Evolutionary conservation across 1,139 yeast species (phyloP).

Genomic region (Lodderomyces jiufengensis): DNA sequence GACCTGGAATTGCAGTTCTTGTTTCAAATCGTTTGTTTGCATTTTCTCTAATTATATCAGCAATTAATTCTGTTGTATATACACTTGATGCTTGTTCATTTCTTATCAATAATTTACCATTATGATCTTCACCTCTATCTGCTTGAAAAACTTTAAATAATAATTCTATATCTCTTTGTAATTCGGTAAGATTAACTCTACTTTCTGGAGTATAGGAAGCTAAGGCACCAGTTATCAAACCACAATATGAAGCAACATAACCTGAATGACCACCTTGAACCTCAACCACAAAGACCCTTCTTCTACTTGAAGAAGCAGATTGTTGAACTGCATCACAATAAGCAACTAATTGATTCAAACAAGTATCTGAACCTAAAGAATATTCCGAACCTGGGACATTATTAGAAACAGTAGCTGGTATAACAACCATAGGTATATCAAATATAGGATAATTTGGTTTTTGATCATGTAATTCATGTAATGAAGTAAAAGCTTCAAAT

Average conservation of each 20-base stretch:
- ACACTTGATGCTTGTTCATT: slow-evolving; percentile 69
- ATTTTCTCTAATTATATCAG: slow-evolving; percentile 64
- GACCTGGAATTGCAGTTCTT: slow-evolving; percentile 78
- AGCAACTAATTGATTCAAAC: slow-evolving; percentile 82
- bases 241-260: slow-evolving; percentile 81
- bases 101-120: slow-evolving; percentile 70
- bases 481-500: slow-evolving; percentile 84
- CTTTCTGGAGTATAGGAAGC: slow-evolving; percentile 93
- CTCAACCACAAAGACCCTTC: slow-evolving; percentile 93
- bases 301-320: slow-evolving; percentile 91
- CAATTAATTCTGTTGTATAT: slow-evolving; percentile 61
- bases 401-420: slow-evolving; percentile 96
- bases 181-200: slow-evolving; percentile 65
- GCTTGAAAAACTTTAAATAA: slow-evolving; percentile 49
- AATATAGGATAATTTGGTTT: slow-evolving; percentile 79
- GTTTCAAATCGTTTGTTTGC: slow-evolving; percentile 69
- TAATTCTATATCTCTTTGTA: slow-evolving; percentile 40
- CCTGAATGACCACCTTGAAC: slow-evolving; percentile 98
- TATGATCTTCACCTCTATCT: slow-evolving; percentile 78
- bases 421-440: slow-evolving; percentile 87
- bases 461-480: slow-evolving; percentile 74
- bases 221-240: slow-evolving; percentile 89
- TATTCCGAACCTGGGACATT: slow-evolving; percentile 98
- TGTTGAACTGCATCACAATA: slow-evolving; percentile 96
- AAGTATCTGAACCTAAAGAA: slow-evolving; percentile 90